Conservation (phyloP, 805 yeast species). For the Candida railenensis region DNA sequence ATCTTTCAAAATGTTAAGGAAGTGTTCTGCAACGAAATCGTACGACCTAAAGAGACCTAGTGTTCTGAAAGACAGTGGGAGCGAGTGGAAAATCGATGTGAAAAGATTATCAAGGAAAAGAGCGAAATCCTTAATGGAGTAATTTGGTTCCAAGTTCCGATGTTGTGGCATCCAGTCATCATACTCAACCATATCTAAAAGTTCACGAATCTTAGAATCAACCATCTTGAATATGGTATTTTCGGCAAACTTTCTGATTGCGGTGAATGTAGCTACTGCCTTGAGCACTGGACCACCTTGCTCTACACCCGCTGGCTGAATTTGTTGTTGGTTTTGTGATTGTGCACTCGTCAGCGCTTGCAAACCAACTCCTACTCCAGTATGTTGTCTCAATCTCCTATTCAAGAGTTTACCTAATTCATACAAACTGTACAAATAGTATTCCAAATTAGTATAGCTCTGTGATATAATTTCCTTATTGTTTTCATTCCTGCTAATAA, state of each 20-base stretch:
- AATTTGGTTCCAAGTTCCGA: constrained; percentile 61
- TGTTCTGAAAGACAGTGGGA: constrained; percentile 77
- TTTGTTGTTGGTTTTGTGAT: neutral
- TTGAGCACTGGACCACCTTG: constrained; percentile 35
- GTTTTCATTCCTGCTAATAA: constrained; percentile 60
- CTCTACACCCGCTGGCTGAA: constrained; percentile 15
- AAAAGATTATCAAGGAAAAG: constrained; percentile 82
- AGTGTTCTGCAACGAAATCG: constrained; percentile 75
- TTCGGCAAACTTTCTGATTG: constrained; percentile 71
- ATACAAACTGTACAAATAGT: constrained; percentile 71
- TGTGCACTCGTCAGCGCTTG: constrained; percentile 11
- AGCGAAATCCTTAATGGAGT: constrained; percentile 78
- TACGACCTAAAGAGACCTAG: constrained; percentile 82
- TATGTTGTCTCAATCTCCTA: constrained; percentile 32
- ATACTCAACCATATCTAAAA: constrained; percentile 78
- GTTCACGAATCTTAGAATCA: constrained; percentile 74
- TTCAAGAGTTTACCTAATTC: constrained; percentile 58
- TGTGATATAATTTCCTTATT: constrained; percentile 91
- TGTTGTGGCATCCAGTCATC: constrained; percentile 70
- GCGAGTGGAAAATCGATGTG: constrained; percentile 74
- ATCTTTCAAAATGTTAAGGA: constrained; percentile 58
- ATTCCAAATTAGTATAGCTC: constrained; percentile 83
- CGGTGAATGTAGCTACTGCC: constrained; percentile 55
- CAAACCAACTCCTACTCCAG: constrained; percentile 31
- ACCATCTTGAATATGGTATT: constrained; percentile 78